These are phyloP conservation scores for Claviceps humidiphila DNA, from an alignment of 2,329 filamentous ascomycete species.

Conservation along the genomic window DNA sequence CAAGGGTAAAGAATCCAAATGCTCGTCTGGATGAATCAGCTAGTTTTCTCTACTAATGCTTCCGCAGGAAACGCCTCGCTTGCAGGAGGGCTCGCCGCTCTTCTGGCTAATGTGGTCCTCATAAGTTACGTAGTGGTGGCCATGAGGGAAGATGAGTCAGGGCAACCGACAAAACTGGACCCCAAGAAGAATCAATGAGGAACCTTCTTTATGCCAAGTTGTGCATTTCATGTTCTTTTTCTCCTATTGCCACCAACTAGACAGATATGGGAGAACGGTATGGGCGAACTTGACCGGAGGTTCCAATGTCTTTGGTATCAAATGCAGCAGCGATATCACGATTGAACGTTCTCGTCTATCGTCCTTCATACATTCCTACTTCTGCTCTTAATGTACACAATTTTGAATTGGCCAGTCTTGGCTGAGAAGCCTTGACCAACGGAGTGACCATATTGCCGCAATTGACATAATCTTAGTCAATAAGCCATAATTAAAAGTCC, in stretches of 20 bases:
- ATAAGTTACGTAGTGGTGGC: constrained; percentile 86
- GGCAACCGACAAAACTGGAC: constrained; percentile 27
- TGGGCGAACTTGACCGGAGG: not conserved
- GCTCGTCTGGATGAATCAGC: not conserved
- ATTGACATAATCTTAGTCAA: constrained; percentile 10
- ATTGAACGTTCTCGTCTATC: not conserved
- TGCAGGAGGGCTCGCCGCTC: constrained; percentile 70
- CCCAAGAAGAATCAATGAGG: constrained; percentile 36
- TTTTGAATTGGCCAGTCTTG: constrained; percentile 1
- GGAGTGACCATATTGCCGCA: constrained; percentile 7
- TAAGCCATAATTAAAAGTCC: constrained; percentile 10
- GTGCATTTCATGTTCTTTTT: not conserved
- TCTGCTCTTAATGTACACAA: constrained; percentile 8
- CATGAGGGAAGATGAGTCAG: constrained; percentile 65
- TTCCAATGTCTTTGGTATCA: not conserved
- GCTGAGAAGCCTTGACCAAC: not conserved
- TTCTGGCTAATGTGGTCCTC: constrained; percentile 84
- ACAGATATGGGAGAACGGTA: not conserved
- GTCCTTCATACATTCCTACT: constrained; percentile 1
- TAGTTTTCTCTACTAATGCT: not conserved
- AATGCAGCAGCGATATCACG: not conserved
- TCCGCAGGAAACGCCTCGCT: constrained; percentile 70
- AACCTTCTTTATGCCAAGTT: not conserved
- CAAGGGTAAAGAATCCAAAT: constrained; percentile 40
- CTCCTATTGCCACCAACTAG: not conserved